Conservation (phyloP, 768 basidiomycete genomes). For the Pleurotus ostreatus region DNA sequence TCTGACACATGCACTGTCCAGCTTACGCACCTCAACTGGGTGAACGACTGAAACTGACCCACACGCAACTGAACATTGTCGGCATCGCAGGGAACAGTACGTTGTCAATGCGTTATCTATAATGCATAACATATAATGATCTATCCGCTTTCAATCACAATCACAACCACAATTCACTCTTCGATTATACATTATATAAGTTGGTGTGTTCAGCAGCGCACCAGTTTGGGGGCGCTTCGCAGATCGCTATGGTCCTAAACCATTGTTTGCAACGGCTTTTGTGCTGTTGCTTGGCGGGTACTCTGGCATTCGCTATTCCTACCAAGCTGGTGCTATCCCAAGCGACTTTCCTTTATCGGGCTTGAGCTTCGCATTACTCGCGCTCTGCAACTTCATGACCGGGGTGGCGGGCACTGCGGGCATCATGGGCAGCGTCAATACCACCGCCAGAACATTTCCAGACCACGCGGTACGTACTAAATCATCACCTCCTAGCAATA, state of each 20-base stretch:
- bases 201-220: conserved; percentile 74
- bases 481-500: background rate
- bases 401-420: conserved; percentile 78
- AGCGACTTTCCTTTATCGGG: conserved; percentile 31
- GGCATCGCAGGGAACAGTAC: conserved; percentile 71
- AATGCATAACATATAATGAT: no score
- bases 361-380: conserved; percentile 47
- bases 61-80: conserved; percentile 80
- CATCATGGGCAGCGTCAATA: conserved; percentile 65
- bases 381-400: conserved; percentile 65
- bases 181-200: conserved; percentile 18
- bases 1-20: conserved; percentile 15
- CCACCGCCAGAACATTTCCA: conserved; percentile 81
- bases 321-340: conserved; percentile 44
- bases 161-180: background rate
- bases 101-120: conserved; percentile 14
- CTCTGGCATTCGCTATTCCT: conserved; percentile 66
- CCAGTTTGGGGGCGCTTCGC: conserved; percentile 82
- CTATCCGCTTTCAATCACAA: no score
- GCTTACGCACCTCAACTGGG: conserved; percentile 89
- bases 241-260: conserved; percentile 68
- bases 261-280: conserved; percentile 57
- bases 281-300: conserved; percentile 73
- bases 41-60: conserved; percentile 64
- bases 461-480: conserved; percentile 45